Evolutionary conservation across 2,329 filamentous ascomycete species (phyloP), one percentile per base, ranked within the genome.

Genomic region (Thermothelomyces thermophilus): DNA sequence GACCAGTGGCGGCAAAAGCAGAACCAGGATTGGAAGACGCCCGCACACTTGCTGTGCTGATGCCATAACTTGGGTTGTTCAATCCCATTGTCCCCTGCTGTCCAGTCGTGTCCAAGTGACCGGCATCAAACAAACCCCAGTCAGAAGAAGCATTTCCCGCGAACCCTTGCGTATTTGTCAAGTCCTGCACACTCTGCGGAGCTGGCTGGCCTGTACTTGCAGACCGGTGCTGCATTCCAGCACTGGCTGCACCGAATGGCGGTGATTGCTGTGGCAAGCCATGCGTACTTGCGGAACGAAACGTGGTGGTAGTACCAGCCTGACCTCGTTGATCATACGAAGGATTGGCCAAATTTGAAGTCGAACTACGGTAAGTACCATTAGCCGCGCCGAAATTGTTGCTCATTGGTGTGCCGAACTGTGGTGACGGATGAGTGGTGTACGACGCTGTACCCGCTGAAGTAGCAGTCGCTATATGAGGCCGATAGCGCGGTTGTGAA

Each of bases 101-200:
- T 4, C 43, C 55, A n/a, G 55, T 44, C 7, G 60, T 46, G 39
- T 68, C 65, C 2, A 68, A 53, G 28, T 54, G 46, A 24, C 52
- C 51, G 9, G 66, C 60, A 41, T 63, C 61, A 30, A 67, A 65
- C 26, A 62, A 16, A 5, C 31, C 24, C 60, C 60, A 62, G 37
- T 59, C 55, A 5, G 54, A 20, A 3, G 50, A 44, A 10, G 53
- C 41, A 20, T 41, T 53, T 14, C 52, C 50, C 3, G 53, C 2
- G 22, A 59, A 61, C 5, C 58, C 35, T 37, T 54, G 54, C 14
- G 59, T 55, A 16, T 49, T 51, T 0, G 55, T 33, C 40, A 61
- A 49, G 39, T 47, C 45, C 26, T 59, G 60, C 41, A 59, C 53
- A 28, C 48, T 50, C 41, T 58, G 56, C 9, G 49, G 53, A 2